Evolutionary conservation across 2,329 filamentous ascomycete species (phyloP).

Genomic region (Pyrenochaeta sp.): DNA sequence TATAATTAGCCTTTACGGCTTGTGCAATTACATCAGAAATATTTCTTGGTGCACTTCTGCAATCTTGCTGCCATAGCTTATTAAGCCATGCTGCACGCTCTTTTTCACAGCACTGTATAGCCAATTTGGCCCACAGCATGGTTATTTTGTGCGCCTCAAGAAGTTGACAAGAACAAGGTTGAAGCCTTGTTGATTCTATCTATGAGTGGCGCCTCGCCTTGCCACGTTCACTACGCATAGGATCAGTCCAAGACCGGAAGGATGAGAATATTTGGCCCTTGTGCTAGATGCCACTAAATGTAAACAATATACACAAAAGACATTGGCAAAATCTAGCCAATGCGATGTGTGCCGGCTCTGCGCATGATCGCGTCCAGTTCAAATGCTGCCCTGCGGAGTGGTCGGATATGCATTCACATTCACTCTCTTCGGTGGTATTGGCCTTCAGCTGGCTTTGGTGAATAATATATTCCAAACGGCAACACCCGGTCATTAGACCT

Average conservation of each 20-base stretch:
- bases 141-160: too few species aligned
- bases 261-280: not conserved
- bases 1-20: too few species aligned
- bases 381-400: not conserved
- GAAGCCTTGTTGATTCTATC: not conserved
- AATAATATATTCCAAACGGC: too few species aligned
- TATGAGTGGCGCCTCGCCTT: not conserved
- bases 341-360: not conserved
- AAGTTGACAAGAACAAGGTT: not conserved
- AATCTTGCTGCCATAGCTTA: too few species aligned
- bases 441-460: too few species aligned
- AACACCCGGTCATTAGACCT: not conserved
- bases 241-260: not conserved
- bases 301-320: not conserved
- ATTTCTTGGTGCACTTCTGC: too few species aligned
- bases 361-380: not conserved
- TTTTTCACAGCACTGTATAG: too few species aligned
- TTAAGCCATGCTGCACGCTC: too few species aligned
- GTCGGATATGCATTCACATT: not conserved
- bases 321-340: not conserved
- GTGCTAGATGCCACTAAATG: not conserved
- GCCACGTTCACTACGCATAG: not conserved
- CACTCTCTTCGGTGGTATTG: too few species aligned
- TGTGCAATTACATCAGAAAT: too few species aligned
- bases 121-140: too few species aligned